Conservation (phyloP, 2,329 filamentous ascomycete species). For the Botrytis pseudocinerea region DNA sequence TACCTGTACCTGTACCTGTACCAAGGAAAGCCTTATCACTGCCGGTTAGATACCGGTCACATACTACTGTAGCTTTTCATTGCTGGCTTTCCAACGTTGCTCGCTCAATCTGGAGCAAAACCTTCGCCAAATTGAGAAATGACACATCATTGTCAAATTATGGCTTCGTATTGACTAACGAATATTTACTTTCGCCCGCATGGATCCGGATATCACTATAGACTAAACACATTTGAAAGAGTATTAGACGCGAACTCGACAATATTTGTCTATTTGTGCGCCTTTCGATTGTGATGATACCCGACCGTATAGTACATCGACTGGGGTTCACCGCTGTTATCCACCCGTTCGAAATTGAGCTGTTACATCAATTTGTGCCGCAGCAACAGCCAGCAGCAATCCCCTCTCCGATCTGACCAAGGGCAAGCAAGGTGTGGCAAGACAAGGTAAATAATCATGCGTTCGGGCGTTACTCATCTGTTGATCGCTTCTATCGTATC, state of each 20-base stretch:
- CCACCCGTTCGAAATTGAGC: constrained; percentile 15
- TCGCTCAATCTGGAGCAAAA: neutral
- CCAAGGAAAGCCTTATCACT: constrained; percentile 10
- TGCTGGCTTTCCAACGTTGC: constrained; percentile 3
- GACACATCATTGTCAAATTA: constrained; percentile 11
- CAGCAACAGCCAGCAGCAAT: constrained; percentile 14
- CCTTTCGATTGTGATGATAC: neutral
- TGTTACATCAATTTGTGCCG: constrained; percentile 13
- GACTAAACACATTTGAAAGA: neutral
- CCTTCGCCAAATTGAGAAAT: constrained; percentile 6
- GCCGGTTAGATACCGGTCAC: constrained; percentile 11
- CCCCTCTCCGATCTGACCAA: neutral
- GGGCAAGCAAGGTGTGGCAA: neutral
- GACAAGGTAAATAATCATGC: neutral
- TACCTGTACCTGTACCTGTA: no score
- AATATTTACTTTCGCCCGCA: constrained; percentile 2
- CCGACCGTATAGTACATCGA: neutral
- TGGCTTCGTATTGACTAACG: neutral
- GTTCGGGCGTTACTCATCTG: neutral
- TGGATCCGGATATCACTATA: neutral
- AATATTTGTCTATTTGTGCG: neutral
- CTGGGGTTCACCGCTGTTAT: constrained; percentile 17
- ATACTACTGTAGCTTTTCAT: neutral
- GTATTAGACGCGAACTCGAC: constrained; percentile 21
- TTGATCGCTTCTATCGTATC: neutral